Conservation (phyloP, 768 basidiomycete genomes). For the Auriscalpium vulgare region DNA sequence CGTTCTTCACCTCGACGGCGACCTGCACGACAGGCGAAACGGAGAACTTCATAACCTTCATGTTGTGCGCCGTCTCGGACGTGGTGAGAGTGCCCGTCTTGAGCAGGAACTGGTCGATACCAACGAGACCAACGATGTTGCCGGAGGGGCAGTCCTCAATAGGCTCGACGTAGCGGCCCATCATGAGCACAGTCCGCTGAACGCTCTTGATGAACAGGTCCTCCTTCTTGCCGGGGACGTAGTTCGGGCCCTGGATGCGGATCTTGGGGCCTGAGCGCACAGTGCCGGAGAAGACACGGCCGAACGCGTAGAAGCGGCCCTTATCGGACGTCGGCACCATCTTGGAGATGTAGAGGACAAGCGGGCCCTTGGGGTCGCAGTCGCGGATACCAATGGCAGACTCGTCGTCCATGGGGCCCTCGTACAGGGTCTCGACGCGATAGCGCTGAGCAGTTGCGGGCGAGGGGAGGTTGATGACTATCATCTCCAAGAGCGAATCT, state of each 20-base stretch:
- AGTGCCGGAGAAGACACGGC: conserved; percentile 99
- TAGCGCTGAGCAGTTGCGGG: conserved; percentile 96
- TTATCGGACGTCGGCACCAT: conserved; percentile 99
- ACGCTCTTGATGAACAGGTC: conserved; percentile 97
- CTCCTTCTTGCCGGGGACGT: conserved; percentile 96
- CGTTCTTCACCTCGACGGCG: conserved; percentile 99
- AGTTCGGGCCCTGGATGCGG: conserved; percentile 99
- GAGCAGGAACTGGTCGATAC: conserved; percentile 99
- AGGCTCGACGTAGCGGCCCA: conserved; percentile 98
- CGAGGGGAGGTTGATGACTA: conserved; percentile 98
- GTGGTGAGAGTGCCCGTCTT: conserved; percentile 98
- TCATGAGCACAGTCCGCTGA: conserved; percentile 99
- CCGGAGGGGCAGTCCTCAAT: conserved; percentile 99
- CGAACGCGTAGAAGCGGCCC: conserved; percentile 99
- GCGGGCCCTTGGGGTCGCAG: conserved; percentile 92
- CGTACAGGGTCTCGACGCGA: conserved; percentile 99
- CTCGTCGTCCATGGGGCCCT: conserved; percentile 99
- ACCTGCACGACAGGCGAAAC: conserved; percentile 99
- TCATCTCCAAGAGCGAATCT: conserved; percentile 98
- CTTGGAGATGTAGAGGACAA: conserved; percentile 98
- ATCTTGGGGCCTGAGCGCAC: conserved; percentile 96
- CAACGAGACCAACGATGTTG: conserved; percentile 98
- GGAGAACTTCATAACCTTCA: conserved; percentile 99
- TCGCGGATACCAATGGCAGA: conserved; percentile 97
- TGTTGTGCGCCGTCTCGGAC: conserved; percentile 99